Evolutionary conservation across 192 early-diverging fungal species (phyloP), one percentile per base, ranked within the genome.

Genomic region (Backusella tarrabulga): DNA sequence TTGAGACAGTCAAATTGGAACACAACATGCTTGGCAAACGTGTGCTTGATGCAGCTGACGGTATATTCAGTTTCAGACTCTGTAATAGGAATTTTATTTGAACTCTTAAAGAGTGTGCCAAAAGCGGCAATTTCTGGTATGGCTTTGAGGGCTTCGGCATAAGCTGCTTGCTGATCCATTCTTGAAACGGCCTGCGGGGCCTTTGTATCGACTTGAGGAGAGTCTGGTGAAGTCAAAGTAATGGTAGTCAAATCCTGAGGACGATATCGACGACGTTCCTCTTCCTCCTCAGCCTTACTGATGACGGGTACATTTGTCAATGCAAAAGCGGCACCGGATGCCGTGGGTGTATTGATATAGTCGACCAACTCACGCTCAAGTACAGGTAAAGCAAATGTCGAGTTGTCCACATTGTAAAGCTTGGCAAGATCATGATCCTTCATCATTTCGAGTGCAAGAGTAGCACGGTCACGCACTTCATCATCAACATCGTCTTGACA

Each of bases 401-500:
- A 90, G 78, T 96, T 93, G 93, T 17, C 54, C 0, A 71, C 71
- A 77, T 6, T 29, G 9, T 38, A 80, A 72, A 21, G 46, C 56
- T 36, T 60, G 17, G 34, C 34, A 95, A 84, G 75, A 95, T 86
- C 82, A 11, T 90, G 88, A 75, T 91, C 89, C 56, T 90, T 91
- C 68, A 95, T 88, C 26, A 98, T 87, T 35, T 88, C 88, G 80
- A 99, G 87, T 69, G 90, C 96, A 88, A 98, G 88, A 0, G 94
- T 92, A 12, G 97, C 95, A 70, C 97, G 92, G 77, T 99, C 98
- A 76, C 98, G 92, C 52, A 99, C 98, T 83, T 99, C 97, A 83
- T 99, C 98, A 83, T 99, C 98, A 71, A 88, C 92, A 82, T 99
- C 98, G 76, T 99, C 98, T 79, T 96, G 84, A 83, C 97, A 98